Base-by-base conservation (phyloP, 2,329 filamentous ascomycete species). In the Pseudogymnoascus sp. region DNA sequence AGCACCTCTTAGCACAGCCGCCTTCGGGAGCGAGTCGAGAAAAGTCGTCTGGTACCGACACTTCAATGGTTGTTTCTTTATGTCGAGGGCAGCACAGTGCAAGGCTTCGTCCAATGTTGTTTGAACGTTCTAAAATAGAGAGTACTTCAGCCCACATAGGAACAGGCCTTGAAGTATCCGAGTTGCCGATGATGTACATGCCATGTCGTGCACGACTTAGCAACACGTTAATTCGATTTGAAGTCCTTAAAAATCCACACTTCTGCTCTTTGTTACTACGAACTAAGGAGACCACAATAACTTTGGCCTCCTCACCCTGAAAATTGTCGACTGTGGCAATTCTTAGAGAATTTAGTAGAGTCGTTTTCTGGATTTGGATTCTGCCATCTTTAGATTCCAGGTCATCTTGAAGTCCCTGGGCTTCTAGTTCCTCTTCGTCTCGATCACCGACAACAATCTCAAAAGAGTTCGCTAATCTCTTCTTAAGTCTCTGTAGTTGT, bases 311-410 rank as follows among this genome's bases (percentile, higher is more conserved):
- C 68, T 92, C 88, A 0, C 88, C 89, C 66, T 91, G 87, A 60
- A 90, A 91, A 64, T 90, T 91, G 70, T 89, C 86, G 0, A 90
- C 80, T 0, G 86, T 90, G 0, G 86, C 84, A 0, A 87, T 71
- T 4, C 82, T 47, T 34, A 65, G 38, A 22, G 62, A 38, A 41
- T 57, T 74, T 0, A 79, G 67, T 0, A 85, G 73, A 0, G 73
- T 76, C 4, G 73, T 75, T 67, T 78, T 81, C 20, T 65, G 62
- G 60, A 65, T 20, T 59, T 63, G 16, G 28, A 62, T 43, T 62
- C 62, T 54, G 58, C 61, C 20, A 65, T 41, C 60, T 59, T 34
- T 43, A 34, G 37, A 22, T 47, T 65, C 63, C 5, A 50, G 14
- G 8, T 62, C 61, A 6, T 66, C 65, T 35, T 69, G 47, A n/a